Evolutionary conservation across 768 basidiomycete genomes (phyloP).

Genomic region (Lentinula edodes): DNA sequence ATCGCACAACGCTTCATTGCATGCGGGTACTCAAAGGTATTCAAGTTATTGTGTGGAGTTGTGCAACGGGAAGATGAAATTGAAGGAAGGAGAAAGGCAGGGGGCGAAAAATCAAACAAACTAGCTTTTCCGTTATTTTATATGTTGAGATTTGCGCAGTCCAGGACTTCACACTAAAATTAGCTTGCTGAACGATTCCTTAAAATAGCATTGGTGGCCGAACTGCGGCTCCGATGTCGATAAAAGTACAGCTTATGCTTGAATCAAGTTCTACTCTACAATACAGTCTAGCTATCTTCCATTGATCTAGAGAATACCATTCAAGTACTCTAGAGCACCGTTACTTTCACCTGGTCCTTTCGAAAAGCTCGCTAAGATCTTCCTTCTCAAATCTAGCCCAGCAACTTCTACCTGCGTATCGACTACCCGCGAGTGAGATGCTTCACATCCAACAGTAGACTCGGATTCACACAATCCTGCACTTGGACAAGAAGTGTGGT

Average conservation of each 20-base stretch:
- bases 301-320: slow-evolving; percentile 14
- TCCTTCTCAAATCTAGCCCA: slow-evolving; percentile 23
- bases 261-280: background rate
- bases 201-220: background rate
- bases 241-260: background rate
- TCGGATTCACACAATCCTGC: background rate
- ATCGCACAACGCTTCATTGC: too few species aligned
- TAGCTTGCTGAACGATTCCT: background rate
- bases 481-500: background rate
- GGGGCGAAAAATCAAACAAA: background rate
- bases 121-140: background rate
- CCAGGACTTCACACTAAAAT: background rate
- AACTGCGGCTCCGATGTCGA: too few species aligned
- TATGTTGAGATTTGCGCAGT: background rate
- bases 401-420: background rate
- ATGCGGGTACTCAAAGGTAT: too few species aligned
- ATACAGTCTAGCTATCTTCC: background rate
- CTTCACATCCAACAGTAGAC: slow-evolving; percentile 3
- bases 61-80: too few species aligned
- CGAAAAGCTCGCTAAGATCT: slow-evolving; percentile 29
- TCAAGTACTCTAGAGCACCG: slow-evolving; percentile 17
- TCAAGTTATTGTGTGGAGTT: too few species aligned
- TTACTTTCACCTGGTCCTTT: slow-evolving; percentile 1
- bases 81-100: too few species aligned
- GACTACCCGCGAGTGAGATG: background rate